These are phyloP conservation scores for Alternaria sp. DNA, from an alignment of 2,329 filamentous ascomycete genomes.

Conservation along the genomic window DNA sequence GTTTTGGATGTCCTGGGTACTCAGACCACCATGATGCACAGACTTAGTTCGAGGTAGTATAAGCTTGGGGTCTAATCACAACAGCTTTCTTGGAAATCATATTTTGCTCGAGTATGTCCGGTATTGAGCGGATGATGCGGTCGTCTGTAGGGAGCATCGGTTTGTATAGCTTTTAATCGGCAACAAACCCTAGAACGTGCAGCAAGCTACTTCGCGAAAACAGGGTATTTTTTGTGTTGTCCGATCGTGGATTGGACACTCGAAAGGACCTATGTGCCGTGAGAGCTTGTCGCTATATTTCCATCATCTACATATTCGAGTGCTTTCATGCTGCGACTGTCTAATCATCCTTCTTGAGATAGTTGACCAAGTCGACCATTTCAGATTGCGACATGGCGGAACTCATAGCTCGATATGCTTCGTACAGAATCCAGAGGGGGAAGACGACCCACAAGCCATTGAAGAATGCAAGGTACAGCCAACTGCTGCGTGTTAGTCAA, in stretches of 20 bases:
- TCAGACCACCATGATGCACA: too few relatives aligned
- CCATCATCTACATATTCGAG: not conserved
- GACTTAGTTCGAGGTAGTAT: too few relatives aligned
- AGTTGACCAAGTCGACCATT: conserved; percentile 51
- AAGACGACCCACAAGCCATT: conserved; percentile 70
- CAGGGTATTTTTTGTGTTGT: not conserved
- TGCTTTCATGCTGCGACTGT: not conserved
- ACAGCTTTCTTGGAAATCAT: too few relatives aligned
- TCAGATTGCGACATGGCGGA: conserved; percentile 48
- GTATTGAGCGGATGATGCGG: not conserved
- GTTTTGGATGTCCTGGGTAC: too few relatives aligned
- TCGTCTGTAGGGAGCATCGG: not conserved
- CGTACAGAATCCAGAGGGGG: conserved; percentile 65
- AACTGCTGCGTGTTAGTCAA: conserved; percentile 45
- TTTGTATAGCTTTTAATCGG: not conserved
- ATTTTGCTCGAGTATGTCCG: not conserved
- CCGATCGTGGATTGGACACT: not conserved
- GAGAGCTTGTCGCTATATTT: not conserved
- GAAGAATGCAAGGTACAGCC: conserved; percentile 71
- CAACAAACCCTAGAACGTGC: not conserved
- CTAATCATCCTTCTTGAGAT: conserved; percentile 46
- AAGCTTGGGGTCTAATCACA: too few relatives aligned
- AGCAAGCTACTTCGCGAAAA: not conserved
- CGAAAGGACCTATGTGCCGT: not conserved
- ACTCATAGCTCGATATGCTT: conserved; percentile 59